Evolutionary conservation across 2,329 filamentous ascomycete genomes (phyloP), one percentile per base, ranked within the genome.

Genomic region (Acephala macrosclerotiorum): DNA sequence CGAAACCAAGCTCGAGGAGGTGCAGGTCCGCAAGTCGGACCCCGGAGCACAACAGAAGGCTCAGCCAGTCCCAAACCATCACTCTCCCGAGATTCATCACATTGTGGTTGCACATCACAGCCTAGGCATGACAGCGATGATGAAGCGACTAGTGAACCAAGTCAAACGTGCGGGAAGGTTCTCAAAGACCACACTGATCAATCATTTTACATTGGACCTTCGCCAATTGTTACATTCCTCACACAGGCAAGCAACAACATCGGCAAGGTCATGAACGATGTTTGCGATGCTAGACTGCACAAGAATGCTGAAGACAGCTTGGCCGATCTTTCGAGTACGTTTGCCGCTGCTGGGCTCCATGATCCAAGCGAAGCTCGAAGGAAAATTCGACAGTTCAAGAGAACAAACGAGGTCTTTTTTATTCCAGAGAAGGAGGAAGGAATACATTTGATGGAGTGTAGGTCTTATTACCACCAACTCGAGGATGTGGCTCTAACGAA

Each of bases 341-440:
- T 69, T 26, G 58, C 60, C 6, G 51, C 63, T 22, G 22, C 42
- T 29, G 56, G 55, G 20, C 66, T 67, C 33, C 40, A 61, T 20
- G 62, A 65, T 42, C 53, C 51, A 7, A 49, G 47, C 26, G 51
- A 64, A 35, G 49, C 65, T n/a, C 53, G 61, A 25, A 51, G 61
- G 14, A 57, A 61, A 45, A 63, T 69, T 18, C 58, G 47, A 20
- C 29, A 56, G 18, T 59, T 65, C 26, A 53, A 38, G 25, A 51
- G 63, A 58, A 45, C 35, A 12, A 62, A 45, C 22, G 63, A 69
- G 16, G 42, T 61, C 8, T 69, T 69, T 35, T 68, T 66, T 29
- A 63, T 69, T 18, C 66, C 66, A 16, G 51, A 51, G n/a, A 49
- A 55, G 36, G 63, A 61, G 35, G 63, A 69, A 61, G 68, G 68